These are phyloP conservation scores for Cyberlindnera subsufficiens DNA, from an alignment of 805 yeast species.

Conservation along the genomic window DNA sequence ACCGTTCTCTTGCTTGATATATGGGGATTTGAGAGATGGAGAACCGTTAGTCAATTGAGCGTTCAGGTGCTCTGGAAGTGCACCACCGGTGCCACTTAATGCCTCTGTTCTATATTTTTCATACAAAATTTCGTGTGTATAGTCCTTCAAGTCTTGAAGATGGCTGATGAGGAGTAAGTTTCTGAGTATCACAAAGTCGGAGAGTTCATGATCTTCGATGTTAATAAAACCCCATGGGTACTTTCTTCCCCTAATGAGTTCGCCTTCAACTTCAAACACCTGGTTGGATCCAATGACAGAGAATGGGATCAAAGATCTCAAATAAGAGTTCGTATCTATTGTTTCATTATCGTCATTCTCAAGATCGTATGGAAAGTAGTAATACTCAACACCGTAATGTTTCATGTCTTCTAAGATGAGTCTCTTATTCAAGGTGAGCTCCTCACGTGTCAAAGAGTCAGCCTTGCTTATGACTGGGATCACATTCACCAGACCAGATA, in stretches of 20 bases:
- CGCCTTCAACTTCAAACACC: slow-evolving; percentile 42
- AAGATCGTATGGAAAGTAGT: slow-evolving; percentile 62
- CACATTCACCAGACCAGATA: slow-evolving; percentile 76
- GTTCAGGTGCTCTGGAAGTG: slow-evolving; percentile 28
- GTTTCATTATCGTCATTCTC: slow-evolving; percentile 54
- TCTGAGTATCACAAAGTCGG: slow-evolving; percentile 76
- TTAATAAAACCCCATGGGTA: slow-evolving; percentile 58
- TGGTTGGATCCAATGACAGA: slow-evolving; percentile 67
- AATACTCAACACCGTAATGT: slow-evolving; percentile 63
- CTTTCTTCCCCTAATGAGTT: slow-evolving; percentile 41
- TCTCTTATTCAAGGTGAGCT: slow-evolving; percentile 65
- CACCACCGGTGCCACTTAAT: slow-evolving; percentile 63
- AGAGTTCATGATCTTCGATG: slow-evolving; percentile 64
- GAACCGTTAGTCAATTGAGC: slow-evolving; percentile 13
- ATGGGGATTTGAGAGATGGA: slow-evolving; percentile 18
- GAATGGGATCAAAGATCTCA: slow-evolving; percentile 61
- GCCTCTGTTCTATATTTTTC: slow-evolving; percentile 90
- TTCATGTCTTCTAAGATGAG: slow-evolving; percentile 74
- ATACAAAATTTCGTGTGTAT: slow-evolving; percentile 80
- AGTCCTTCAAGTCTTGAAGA: slow-evolving; percentile 81
- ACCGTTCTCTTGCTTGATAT: slow-evolving; percentile 19
- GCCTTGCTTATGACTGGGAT: slow-evolving; percentile 84
- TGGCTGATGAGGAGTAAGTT: slow-evolving; percentile 79
- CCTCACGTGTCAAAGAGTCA: slow-evolving; percentile 79
- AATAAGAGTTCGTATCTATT: slow-evolving; percentile 56